phyloP scores from a whole-genome alignment of 2,329 filamentous ascomycete genomes.

The Bipolaris victoriae region DNA sequence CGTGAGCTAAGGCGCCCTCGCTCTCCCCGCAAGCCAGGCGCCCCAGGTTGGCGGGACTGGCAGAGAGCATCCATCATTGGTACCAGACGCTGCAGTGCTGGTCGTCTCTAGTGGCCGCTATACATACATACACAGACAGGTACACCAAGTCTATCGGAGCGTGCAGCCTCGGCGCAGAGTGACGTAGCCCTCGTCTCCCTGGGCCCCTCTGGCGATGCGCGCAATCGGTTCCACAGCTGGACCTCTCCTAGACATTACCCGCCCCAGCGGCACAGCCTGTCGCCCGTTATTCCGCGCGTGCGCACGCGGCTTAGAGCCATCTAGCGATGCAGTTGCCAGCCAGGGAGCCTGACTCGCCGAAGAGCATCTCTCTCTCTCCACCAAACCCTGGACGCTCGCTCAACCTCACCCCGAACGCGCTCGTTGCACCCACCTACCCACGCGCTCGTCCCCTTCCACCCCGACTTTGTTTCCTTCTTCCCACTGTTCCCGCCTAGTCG shows the following conservation, averaged over 20 bases:
- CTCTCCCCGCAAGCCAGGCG: neutral
- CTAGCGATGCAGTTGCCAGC: slow-evolving; percentile 10
- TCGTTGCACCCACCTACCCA: neutral
- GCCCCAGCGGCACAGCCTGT: slow-evolving; percentile 13
- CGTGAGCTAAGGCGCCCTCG: neutral
- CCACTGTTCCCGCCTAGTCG: neutral
- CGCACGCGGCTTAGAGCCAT: slow-evolving; percentile 8
- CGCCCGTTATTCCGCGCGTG: slow-evolving; percentile 4
- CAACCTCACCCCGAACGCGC: neutral
- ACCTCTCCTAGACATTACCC: slow-evolving; percentile 2
- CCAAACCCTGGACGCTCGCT: slow-evolving; percentile 1
- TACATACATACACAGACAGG: neutral
- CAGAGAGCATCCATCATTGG: neutral
- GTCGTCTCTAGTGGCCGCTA: neutral
- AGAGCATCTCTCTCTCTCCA: slow-evolving; percentile 6
- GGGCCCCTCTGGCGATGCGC: neutral
- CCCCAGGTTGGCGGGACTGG: neutral
- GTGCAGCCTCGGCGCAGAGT: slow-evolving; percentile 1
- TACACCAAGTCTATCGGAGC: neutral
- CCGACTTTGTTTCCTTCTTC: neutral
- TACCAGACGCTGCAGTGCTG: neutral
- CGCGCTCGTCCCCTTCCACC: neutral
- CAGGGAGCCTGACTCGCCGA: slow-evolving; percentile 9
- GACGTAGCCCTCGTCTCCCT: slow-evolving; percentile 1
- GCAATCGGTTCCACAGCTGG: neutral